phyloP scores from a whole-genome alignment of 768 basidiomycete genomes.

The Hortiboletus flavorubellus region DNA sequence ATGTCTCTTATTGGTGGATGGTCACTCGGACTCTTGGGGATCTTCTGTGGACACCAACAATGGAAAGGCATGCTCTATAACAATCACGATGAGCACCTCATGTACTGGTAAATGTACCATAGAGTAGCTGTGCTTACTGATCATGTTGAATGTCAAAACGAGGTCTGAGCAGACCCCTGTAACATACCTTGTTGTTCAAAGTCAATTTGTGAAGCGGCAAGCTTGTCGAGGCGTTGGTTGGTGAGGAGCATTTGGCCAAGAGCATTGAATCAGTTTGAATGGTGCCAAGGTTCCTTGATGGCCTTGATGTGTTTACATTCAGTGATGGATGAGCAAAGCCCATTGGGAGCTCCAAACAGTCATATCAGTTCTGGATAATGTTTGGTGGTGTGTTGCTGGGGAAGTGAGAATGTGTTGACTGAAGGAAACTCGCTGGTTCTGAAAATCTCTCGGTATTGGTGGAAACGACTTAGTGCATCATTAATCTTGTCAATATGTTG shows the following conservation, averaged over 20 bases:
- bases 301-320: conserved; percentile 3
- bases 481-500: not conserved
- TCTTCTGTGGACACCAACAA: no score
- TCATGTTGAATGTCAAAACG: not conserved
- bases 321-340: not conserved
- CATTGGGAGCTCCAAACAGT: not conserved
- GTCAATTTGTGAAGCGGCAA: not conserved
- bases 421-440: not conserved
- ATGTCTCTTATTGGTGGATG: not conserved
- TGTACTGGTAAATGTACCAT: no score
- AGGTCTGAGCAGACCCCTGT: not conserved
- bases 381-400: not conserved
- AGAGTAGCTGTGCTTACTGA: not conserved
- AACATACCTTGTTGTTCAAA: not conserved
- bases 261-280: not conserved
- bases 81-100: not conserved
- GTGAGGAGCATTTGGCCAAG: not conserved
- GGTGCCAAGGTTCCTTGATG: not conserved
- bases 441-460: not conserved
- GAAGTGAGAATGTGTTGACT: not conserved
- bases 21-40: no score
- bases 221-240: not conserved
- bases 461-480: not conserved
- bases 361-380: not conserved
- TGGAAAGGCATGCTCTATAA: not conserved